Base-by-base conservation (phyloP, 192 early-diverging fungal species). In the Pecoramyces ruminantium region DNA sequence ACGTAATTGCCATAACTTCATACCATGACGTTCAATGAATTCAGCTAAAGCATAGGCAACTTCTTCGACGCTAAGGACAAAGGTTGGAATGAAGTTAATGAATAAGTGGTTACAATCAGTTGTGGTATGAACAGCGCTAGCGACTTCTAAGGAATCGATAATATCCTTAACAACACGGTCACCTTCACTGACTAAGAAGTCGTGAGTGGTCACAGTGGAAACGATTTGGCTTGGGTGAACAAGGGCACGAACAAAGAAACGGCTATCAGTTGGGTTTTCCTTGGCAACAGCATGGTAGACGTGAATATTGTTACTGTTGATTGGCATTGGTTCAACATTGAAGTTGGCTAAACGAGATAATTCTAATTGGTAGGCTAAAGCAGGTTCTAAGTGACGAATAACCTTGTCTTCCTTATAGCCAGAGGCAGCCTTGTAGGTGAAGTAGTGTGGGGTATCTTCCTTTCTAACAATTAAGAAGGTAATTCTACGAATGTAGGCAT, bases 31-130 rank as follows among this genome's bases (percentile, higher is more conserved):
- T 81, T 96, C 94, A 42, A 98, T 89, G 85, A 99, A 93, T 18
- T 94, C 94, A 83, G 91, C 93, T 79, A 97, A 88, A 25, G 93
- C 93, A 39, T 88, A 84, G 85, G 96, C 94, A 80, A 97, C 93
- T 82, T 93, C 92, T 81, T 92, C 87, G 13, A 92, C 87, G 82
- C 96, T 94, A 83, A 99, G 86, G 79, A 93, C 90, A 89, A 98
- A 97, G 39, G 93, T 96, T 25, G 96, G 96, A 84, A 99, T 92
- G 84, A 97, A 98, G 92, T 96, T 97, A 87, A 99, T 95, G 83
- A 98, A 97, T 85, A 98, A 85, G 83, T 99, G 97, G 87, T 99
- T 99, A 90, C 96, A 97, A 87, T 99, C 97, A 67, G 94, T 96
- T 89, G 97, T 96, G 83, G 95, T 94, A 84, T 96, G 92, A 39